phyloP scores from a whole-genome alignment of 2,329 filamentous ascomycete genomes.

The Phyllosticta ampelicida region DNA sequence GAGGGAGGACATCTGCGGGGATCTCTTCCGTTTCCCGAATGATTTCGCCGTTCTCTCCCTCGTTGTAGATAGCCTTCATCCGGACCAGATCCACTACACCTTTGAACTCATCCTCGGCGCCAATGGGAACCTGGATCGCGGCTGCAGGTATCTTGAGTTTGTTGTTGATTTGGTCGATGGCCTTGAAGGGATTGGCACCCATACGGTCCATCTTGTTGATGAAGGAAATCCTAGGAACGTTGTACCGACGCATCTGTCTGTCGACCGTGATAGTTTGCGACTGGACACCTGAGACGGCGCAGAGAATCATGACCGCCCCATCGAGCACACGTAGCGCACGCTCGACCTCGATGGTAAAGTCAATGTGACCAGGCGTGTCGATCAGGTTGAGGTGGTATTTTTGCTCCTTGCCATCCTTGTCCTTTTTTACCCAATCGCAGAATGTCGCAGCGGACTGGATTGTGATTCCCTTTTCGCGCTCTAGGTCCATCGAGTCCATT shows the following conservation, averaged over 20 bases:
- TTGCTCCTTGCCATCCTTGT: conserved; percentile 68
- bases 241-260: conserved; percentile 96
- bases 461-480: conserved; percentile 96
- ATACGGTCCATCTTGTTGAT: conserved; percentile 99
- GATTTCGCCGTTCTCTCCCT: conserved; percentile 66
- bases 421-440: conserved; percentile 86
- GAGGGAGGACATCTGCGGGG: conserved; percentile 63
- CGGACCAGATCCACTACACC: conserved; percentile 87
- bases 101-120: conserved; percentile 79
- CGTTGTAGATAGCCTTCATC: conserved; percentile 90
- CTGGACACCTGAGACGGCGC: conserved; percentile 93
- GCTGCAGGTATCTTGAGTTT: conserved; percentile 91
- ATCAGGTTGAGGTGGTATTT: conserved; percentile 98
- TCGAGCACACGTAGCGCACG: conserved; percentile 88
- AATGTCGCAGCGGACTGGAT: conserved; percentile 98
- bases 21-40: conserved; percentile 70
- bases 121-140: conserved; percentile 89
- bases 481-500: conserved; percentile 99
- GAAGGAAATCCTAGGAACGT: conserved; percentile 89
- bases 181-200: conserved; percentile 96
- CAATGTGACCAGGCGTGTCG: conserved; percentile 95
- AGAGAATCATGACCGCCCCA: conserved; percentile 96
- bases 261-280: conserved; percentile 98
- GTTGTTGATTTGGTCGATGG: conserved; percentile 91
- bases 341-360: conserved; percentile 98